Conservation (phyloP, 2,329 filamentous ascomycete genomes). For the Xylariomycetidae sp. region DNA sequence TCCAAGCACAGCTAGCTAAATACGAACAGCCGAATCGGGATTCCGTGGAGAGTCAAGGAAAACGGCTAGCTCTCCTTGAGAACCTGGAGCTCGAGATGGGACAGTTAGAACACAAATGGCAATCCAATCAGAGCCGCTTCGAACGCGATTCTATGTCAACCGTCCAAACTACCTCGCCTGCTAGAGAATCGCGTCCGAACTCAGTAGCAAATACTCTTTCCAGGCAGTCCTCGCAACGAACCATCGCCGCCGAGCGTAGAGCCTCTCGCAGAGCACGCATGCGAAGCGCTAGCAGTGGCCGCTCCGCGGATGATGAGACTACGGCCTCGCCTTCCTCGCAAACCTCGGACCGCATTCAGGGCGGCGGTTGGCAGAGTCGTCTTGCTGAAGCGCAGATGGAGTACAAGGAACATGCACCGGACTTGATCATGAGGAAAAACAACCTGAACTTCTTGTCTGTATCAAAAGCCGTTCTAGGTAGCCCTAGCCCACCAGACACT, state of each 20-base stretch:
- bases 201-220: conserved; percentile 17
- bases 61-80: conserved; percentile 47
- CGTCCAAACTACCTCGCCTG: conserved; percentile 31
- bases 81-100: conserved; percentile 60
- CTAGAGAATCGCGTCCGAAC: conserved; percentile 28
- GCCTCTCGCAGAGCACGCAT: conserved; percentile 34
- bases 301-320: conserved; percentile 19
- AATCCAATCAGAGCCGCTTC: conserved; percentile 49
- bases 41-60: conserved; percentile 33
- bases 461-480: conserved; percentile 38
- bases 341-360: conserved; percentile 28
- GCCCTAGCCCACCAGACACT: conserved; percentile 52
- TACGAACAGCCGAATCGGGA: conserved; percentile 38
- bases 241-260: conserved; percentile 33
- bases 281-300: conserved; percentile 24
- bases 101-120: conserved; percentile 56
- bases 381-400: conserved; percentile 42
- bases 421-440: conserved; percentile 31
- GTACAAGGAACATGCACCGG: conserved; percentile 37
- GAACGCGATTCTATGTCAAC: conserved; percentile 48
- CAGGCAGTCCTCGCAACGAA: conserved; percentile 22
- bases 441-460: conserved; percentile 35
- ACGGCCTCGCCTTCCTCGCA: conserved; percentile 21
- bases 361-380: conserved; percentile 39
- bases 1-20: conserved; percentile 48